Evolutionary conservation across 1,284 basidiomycete genomes (phyloP).

Genomic region (Flammula alnicola): DNA sequence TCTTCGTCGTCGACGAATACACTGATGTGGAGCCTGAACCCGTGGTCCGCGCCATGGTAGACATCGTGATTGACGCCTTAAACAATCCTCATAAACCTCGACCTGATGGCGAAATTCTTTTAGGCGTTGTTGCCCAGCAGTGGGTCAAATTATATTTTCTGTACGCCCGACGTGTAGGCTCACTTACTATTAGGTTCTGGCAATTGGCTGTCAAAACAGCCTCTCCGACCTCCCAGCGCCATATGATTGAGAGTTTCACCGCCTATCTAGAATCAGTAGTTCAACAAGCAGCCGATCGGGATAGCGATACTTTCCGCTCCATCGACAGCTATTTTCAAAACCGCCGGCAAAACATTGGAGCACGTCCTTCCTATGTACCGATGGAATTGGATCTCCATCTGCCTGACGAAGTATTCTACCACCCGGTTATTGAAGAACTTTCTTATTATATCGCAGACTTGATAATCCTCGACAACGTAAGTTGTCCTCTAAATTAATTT

Average conservation of each 20-base stretch:
- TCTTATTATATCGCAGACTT: constrained; percentile 40
- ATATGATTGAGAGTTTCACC: constrained; percentile 43
- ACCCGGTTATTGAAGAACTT: constrained; percentile 43
- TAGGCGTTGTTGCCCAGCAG: constrained; percentile 37
- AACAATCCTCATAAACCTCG: constrained; percentile 32
- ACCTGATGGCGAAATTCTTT: constrained; percentile 31
- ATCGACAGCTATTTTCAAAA: constrained; percentile 44
- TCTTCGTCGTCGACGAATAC: constrained; percentile 45
- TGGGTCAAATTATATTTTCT: constrained; percentile 23
- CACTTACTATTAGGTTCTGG: constrained; percentile 41
- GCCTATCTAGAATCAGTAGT: constrained; percentile 45
- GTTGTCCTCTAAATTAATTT: constrained; percentile 11
- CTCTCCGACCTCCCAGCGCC: constrained; percentile 37
- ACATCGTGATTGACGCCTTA: constrained; percentile 40
- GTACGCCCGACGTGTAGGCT: not conserved
- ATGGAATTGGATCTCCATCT: constrained; percentile 43
- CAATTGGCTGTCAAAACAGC: constrained; percentile 36
- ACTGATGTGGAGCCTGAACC: constrained; percentile 37
- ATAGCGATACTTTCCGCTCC: constrained; percentile 32
- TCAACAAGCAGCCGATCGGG: constrained; percentile 46
- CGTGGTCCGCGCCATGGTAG: constrained; percentile 30
- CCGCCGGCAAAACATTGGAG: constrained; percentile 47
- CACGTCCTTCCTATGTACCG: constrained; percentile 44
- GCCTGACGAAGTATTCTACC: constrained; percentile 44
- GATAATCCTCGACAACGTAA: constrained; percentile 46